These are phyloP conservation scores for Eragrostis tef DNA, from an alignment of 202 grass and related monocot species.

Conservation along the genomic window DNA sequence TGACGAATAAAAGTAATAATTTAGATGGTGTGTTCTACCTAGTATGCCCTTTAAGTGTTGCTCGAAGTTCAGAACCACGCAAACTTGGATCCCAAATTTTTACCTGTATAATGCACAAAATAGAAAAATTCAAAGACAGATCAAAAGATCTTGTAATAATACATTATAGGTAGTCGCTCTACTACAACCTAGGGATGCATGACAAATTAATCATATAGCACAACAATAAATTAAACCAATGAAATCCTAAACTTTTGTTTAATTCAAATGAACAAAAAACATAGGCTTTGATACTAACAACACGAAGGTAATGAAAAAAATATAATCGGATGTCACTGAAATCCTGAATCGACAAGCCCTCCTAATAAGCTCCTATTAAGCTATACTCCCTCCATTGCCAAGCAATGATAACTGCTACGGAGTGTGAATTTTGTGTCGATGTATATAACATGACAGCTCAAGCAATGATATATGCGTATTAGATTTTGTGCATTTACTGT, in stretches of 20 bases:
- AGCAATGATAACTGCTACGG: background rate
- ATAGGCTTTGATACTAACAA: background rate
- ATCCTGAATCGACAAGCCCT: slow-evolving; percentile 25
- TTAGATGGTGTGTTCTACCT: slow-evolving; percentile 53
- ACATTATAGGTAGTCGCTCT: slow-evolving; percentile 39
- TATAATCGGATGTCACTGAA: slow-evolving; percentile 18
- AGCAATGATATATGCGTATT: slow-evolving; percentile 1
- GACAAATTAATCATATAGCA: slow-evolving; percentile 27
- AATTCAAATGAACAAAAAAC: slow-evolving; percentile 2
- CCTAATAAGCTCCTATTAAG: slow-evolving; percentile 16
- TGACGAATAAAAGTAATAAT: slow-evolving; percentile 26
- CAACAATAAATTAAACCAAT: slow-evolving; percentile 9
- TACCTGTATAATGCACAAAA: slow-evolving; percentile 62
- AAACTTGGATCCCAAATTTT: slow-evolving; percentile 99
- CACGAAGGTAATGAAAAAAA: slow-evolving; percentile 35
- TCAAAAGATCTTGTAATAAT: slow-evolving; percentile 37
- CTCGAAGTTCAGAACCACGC: slow-evolving; percentile 95
- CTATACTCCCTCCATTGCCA: background rate
- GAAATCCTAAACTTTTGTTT: slow-evolving; percentile 31
- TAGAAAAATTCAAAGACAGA: slow-evolving; percentile 35
- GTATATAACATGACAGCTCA: slow-evolving; percentile 5
- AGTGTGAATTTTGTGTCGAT: background rate
- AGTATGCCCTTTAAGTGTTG: slow-evolving; percentile 96
- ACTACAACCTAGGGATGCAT: slow-evolving; percentile 30
- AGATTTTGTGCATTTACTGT: slow-evolving; percentile 6